Percentiles rank a stretch among this genome's conserved stretches.
Conservation (phyloP, 2,329 filamentous ascomycete species). For the Hypoxylon sp. region DNA sequence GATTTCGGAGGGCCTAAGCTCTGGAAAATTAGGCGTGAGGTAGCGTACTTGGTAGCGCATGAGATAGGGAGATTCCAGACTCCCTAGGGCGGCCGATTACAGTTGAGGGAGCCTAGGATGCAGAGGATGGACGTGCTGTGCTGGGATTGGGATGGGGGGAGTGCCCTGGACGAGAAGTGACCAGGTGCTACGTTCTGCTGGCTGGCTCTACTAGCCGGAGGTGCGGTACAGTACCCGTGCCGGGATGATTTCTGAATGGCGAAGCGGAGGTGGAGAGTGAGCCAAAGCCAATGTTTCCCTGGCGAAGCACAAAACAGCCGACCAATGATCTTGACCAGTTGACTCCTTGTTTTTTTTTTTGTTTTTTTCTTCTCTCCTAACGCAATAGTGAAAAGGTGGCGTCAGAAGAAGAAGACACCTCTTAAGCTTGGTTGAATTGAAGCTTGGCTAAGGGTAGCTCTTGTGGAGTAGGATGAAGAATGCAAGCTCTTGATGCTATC, state of each 20-base stretch:
- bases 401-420: too few species aligned
- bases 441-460: conserved; percentile 13
- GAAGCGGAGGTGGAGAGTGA: conserved; percentile 42
- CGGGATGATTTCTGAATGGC: conserved; percentile 36
- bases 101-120: conserved; percentile 26
- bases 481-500: neutral
- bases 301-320: conserved; percentile 30
- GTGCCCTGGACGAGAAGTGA: too few species aligned
- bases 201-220: conserved; percentile 31
- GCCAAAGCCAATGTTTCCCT: conserved; percentile 35
- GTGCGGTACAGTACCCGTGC: conserved; percentile 38
- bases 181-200: too few species aligned
- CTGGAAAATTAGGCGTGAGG: conserved; percentile 34
- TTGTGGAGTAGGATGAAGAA: conserved; percentile 25
- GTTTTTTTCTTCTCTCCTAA: neutral
- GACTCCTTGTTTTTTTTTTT: neutral
- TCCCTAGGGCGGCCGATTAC: conserved; percentile 26
- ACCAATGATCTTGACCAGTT: conserved; percentile 29
- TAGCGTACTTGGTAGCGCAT: conserved; percentile 30
- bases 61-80: conserved; percentile 36
- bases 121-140: conserved; percentile 2
- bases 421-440: too few species aligned
- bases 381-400: too few species aligned
- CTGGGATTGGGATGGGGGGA: too few species aligned
- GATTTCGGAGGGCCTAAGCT: conserved; percentile 35